These are phyloP conservation scores for Haematococcus sp. DNA, from an alignment of 139 green algal species.

Conservation along the genomic window DNA sequence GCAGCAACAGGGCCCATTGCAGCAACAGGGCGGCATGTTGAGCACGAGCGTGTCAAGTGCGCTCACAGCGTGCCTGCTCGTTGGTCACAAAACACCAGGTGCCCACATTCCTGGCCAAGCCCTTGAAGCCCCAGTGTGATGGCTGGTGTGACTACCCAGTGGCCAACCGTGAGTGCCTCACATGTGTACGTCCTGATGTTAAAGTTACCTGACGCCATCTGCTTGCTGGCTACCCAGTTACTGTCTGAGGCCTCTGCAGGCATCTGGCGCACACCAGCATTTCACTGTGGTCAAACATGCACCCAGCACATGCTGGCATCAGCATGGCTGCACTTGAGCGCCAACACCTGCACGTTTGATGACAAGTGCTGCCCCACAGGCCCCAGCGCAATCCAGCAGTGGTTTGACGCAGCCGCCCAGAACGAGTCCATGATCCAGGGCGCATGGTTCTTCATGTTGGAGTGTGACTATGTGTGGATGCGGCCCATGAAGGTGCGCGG, in stretches of 20 bases:
- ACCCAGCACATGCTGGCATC: slow-evolving; percentile 77
- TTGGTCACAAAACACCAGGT: slow-evolving; percentile 36
- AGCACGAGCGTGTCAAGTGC: no score
- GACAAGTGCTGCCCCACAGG: background rate
- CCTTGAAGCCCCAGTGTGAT: slow-evolving; percentile 66
- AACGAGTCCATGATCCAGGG: slow-evolving; percentile 64
- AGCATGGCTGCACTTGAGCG: no score
- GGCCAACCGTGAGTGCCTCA: slow-evolving; percentile 72
- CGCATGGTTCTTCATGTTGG: slow-evolving; percentile 82
- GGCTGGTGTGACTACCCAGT: slow-evolving; percentile 89
- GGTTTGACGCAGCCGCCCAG: slow-evolving; percentile 42
- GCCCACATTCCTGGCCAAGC: slow-evolving; percentile 59
- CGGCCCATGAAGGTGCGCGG: slow-evolving; percentile 49
- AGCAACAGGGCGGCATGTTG: no score
- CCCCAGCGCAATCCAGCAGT: slow-evolving; percentile 7
- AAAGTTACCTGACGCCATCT: no score
- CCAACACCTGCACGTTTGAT: background rate
- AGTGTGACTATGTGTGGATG: slow-evolving; percentile 85
- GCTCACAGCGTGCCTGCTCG: background rate
- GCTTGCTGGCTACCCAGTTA: no score
- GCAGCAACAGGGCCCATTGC: no score
- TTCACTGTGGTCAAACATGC: slow-evolving; percentile 36
- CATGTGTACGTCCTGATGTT: slow-evolving; percentile 48
- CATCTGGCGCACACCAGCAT: background rate
- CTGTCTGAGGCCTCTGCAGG: background rate